A percentile compares a stretch with the other conserved stretches of the same genome.
phyloP scores from a whole-genome alignment of 2,329 filamentous ascomycete genomes.

The Claviceps sp. region DNA sequence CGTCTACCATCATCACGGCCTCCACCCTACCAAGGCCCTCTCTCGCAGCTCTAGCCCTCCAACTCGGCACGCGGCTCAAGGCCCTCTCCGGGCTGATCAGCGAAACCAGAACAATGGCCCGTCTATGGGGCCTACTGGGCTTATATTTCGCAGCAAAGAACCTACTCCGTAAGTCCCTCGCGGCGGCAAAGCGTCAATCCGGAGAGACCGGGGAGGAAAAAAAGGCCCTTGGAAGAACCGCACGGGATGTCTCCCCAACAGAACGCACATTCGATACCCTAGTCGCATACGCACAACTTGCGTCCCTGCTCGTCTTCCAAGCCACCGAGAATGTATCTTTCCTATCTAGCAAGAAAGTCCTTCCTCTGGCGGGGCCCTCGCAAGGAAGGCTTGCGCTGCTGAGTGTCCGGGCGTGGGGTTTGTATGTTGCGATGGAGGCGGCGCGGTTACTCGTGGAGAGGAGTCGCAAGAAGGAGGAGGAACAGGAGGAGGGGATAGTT shows the following conservation, averaged over 20 bases:
- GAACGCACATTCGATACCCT: conserved; percentile 25
- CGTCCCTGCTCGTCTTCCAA: conserved; percentile 58
- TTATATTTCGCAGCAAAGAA: conserved; percentile 55
- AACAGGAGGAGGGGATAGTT: background rate
- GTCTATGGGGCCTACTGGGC: conserved; percentile 65
- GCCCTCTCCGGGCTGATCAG: conserved; percentile 51
- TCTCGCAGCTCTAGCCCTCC: conserved; percentile 30
- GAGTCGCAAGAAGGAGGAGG: conserved; percentile 24
- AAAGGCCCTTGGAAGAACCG: conserved; percentile 11
- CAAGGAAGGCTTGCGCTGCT: conserved; percentile 52
- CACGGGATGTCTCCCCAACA: conserved; percentile 20
- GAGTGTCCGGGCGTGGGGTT: conserved; percentile 70
- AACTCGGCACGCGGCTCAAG: conserved; percentile 39
- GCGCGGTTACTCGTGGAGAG: conserved; percentile 44
- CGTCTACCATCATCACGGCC: conserved; percentile 32
- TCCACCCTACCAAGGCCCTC: conserved; percentile 21
- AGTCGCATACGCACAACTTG: conserved; percentile 56
- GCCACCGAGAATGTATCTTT: conserved; percentile 73
- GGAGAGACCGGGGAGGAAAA: conserved; percentile 14
- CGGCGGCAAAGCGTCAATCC: conserved; percentile 6
- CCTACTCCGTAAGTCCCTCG: conserved; percentile 24
- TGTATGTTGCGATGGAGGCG: conserved; percentile 66
- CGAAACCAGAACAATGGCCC: conserved; percentile 58
- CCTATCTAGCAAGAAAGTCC: conserved; percentile 58
- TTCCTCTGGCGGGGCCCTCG: conserved; percentile 43